A percentile compares a stretch with the other conserved stretches of the same genome.
These are phyloP conservation scores for Silybum marianum DNA, from an alignment of 129 eudicot genomes.

Conservation along the genomic window DNA sequence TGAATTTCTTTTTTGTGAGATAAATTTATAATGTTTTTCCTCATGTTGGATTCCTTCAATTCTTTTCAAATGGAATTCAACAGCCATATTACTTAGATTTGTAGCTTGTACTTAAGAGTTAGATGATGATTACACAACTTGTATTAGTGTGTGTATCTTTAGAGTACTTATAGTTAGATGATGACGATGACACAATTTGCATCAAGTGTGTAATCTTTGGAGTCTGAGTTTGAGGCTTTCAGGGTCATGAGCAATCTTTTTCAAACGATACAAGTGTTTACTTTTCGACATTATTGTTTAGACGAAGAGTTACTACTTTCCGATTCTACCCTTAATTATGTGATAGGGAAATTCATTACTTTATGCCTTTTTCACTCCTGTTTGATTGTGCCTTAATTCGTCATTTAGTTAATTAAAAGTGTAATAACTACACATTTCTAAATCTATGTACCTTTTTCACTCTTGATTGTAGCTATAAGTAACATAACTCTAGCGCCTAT, in stretches of 20 bases:
- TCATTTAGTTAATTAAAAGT: neutral
- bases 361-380: too few species aligned
- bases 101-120: slow-evolving; percentile 24
- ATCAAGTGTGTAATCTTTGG: neutral
- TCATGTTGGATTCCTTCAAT: slow-evolving; percentile 20
- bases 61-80: slow-evolving; percentile 1
- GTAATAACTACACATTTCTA: neutral
- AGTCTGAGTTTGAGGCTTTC: slow-evolving; percentile 17
- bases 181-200: neutral
- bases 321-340: neutral
- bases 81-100: slow-evolving; percentile 8
- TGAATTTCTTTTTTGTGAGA: neutral
- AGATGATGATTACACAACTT: slow-evolving; percentile 25
- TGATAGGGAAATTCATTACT: neutral
- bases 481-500: neutral
- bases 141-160: slow-evolving; percentile 23
- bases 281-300: slow-evolving; percentile 18
- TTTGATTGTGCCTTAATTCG: neutral
- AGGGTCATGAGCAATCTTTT: slow-evolving; percentile 14
- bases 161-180: slow-evolving; percentile 3
- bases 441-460: neutral
- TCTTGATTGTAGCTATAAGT: neutral
- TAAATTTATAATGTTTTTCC: neutral
- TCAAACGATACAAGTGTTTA: slow-evolving; percentile 8
- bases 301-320: neutral